Conservation (phyloP, 371 early-diverging fungal genomes). For the Apophysomyces trapeziformis region DNA sequence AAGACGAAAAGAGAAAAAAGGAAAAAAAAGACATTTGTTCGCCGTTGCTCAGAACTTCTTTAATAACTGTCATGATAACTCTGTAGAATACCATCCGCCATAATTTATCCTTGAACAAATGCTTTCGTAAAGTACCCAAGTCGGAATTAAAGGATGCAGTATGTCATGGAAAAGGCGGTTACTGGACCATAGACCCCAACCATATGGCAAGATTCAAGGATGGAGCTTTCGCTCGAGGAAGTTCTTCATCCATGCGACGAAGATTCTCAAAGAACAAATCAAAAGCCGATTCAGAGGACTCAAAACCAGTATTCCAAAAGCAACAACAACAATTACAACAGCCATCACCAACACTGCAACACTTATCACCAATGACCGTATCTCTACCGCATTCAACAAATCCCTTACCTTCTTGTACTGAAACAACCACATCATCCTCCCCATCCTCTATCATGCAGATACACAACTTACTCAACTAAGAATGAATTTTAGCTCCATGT, state of each 20-base stretch:
- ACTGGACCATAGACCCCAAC: slow-evolving; percentile 56
- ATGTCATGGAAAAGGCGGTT: slow-evolving; percentile 58
- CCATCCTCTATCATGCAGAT: slow-evolving; percentile 28
- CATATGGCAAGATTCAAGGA: slow-evolving; percentile 29
- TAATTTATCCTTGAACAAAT: slow-evolving; percentile 76
- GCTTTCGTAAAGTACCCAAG: slow-evolving; percentile 70
- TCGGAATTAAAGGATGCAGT: slow-evolving; percentile 46
- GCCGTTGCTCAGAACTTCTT: neutral
- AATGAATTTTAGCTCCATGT: neutral
- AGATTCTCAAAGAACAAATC: slow-evolving; percentile 17
- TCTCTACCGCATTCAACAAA: slow-evolving; percentile 9
- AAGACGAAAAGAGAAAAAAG: too few relatives aligned
- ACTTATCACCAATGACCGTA: neutral
- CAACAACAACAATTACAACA: slow-evolving; percentile 2
- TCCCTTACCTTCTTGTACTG: neutral
- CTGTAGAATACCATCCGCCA: slow-evolving; percentile 77
- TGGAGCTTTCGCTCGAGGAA: slow-evolving; percentile 30
- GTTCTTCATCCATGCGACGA: slow-evolving; percentile 9
- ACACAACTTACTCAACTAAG: slow-evolving; percentile 31
- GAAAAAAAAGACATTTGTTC: neutral
- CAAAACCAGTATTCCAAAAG: neutral
- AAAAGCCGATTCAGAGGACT: neutral
- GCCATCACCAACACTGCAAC: neutral
- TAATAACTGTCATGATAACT: neutral
- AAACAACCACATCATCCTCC: slow-evolving; percentile 6